Conservation (phyloP, 352 stramenopile species). For the Phytophthora chlamydospora region DNA sequence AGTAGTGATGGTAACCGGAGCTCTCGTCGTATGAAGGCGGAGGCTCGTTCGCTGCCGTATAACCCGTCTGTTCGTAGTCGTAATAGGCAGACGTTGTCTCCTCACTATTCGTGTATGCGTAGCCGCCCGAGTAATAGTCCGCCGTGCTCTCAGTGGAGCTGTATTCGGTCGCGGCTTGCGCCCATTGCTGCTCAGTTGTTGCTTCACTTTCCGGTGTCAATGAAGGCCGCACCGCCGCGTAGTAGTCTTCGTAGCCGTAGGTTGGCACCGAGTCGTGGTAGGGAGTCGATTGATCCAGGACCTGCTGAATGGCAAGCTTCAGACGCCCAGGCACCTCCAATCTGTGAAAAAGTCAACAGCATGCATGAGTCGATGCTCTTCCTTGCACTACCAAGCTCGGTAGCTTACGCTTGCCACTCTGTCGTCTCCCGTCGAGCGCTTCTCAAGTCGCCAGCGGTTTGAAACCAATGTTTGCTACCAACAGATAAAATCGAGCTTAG, state of each 20-base stretch:
- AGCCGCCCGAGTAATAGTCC: conserved; percentile 22
- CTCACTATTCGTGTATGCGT: conserved; percentile 17
- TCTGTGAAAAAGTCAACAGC: conserved; percentile 17
- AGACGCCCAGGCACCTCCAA: conserved; percentile 58
- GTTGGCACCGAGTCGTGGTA: conserved; percentile 8
- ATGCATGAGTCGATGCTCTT: background rate
- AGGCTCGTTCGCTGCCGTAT: background rate
- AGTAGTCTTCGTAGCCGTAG: conserved; percentile 37
- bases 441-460: conserved; percentile 62
- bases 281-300: conserved; percentile 46
- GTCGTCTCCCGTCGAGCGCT: conserved; percentile 40
- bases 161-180: conserved; percentile 9
- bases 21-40: conserved; percentile 20
- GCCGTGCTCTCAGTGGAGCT: conserved; percentile 9
- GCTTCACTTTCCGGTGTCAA: conserved; percentile 12
- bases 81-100: conserved; percentile 1
- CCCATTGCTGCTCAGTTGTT: conserved; percentile 8
- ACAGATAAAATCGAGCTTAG: conserved; percentile 7
- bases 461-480: conserved; percentile 72
- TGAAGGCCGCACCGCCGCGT: conserved; percentile 26
- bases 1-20: conserved; percentile 12
- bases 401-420: conserved; percentile 64
- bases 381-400: background rate
- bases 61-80: conserved; percentile 9
- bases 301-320: conserved; percentile 71